Base-by-base conservation (phyloP, 371 early-diverging fungal genomes). In the Mucor velutinosus region DNA sequence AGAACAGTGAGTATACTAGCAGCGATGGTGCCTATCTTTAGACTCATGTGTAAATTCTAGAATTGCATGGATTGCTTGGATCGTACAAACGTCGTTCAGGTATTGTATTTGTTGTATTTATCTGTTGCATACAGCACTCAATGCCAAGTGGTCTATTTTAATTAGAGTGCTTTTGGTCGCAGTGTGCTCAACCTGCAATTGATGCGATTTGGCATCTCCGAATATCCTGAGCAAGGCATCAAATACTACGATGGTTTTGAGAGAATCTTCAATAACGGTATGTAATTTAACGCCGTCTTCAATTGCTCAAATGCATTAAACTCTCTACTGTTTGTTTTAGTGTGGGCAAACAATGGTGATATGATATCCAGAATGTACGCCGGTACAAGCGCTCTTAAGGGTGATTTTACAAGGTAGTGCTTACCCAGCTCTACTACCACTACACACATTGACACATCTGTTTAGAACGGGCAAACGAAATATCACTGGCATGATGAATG, bases 11-110 rank as follows among this genome's bases (percentile, higher is more conserved):
- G 72, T 59, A 2, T 37, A 25, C 2, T 10, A 35, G 37, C 12
- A 35, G 7, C 37, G 1, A 35, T 35, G 37, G 37, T 35, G 12
- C 7, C 1, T 35, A 12, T 35, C 1, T 1, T 12, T 35, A 1
- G 12, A 35, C 37, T 35, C 37, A 7, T 60, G 8, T 14, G 15
- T 17, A 1, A 35, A 12, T 0, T 35, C 0, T 66, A 83, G 83
- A 99, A 99, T 75, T 99, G 99, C 76, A 98, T 99, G 92, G 99
- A 99, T 85, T 99, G 98, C 72, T 80, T 99, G 35, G 99, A 99
- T 78, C 87, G 99, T 67, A 99, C 99, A 23, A 99, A 99, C 71
- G 97, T 99, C 7, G 96, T 98, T 2, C 99, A 84, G 75, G 83
- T 82, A 63, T 19, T 12, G 1, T 30, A 30, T 30, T 2, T 30